Evolutionary conservation across 163 green algal genomes (phyloP), one percentile per base, ranked within the genome.

Genomic region (Trebouxia gelatinosa): DNA sequence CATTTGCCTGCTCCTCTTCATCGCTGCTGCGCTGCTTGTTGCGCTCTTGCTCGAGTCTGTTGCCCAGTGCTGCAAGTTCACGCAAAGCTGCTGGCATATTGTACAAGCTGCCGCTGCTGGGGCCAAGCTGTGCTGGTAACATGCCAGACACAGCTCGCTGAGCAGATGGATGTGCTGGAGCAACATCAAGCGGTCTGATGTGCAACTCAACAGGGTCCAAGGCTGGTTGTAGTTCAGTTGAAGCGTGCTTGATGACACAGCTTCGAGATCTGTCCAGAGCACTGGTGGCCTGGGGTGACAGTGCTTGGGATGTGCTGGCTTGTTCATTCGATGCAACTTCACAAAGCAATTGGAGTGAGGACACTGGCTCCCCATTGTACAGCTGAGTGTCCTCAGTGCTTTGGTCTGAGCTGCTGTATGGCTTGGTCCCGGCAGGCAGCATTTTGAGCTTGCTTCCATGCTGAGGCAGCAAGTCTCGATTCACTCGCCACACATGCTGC

Each of bases 401-500:
- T n/a, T n/a, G n/a, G n/a, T n/a, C n/a, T n/a, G n/a, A n/a, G n/a
- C n/a, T n/a, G n/a, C n/a, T n/a, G n/a, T n/a, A n/a, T n/a, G n/a
- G n/a, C n/a, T n/a, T n/a, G n/a, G n/a, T n/a, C n/a, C n/a, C n/a
- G n/a, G n/a, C n/a, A n/a, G n/a, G n/a, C n/a, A n/a, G n/a, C n/a
- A n/a, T n/a, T n/a, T n/a, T n/a, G n/a, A n/a, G n/a, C n/a, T n/a
- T n/a, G n/a, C n/a, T n/a, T n/a, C n/a, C n/a, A 7, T 70, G 29
- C 62, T 81, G 76, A 29, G 37, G 72, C 13, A 70, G n/a, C 23
- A 46, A n/a, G 40, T 65, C 50, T 74, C 64, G 16, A 29, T 72
- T 54, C 16, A 70, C 38, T 2, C 82, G 78, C 87, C 87, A 91
- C 46, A 87, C 78, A 57, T 90, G 87, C 80, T 89, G 85, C 87